Conservation (phyloP, 495 filamentous ascomycete species). For the Hypoxylon fragiforme region DNA sequence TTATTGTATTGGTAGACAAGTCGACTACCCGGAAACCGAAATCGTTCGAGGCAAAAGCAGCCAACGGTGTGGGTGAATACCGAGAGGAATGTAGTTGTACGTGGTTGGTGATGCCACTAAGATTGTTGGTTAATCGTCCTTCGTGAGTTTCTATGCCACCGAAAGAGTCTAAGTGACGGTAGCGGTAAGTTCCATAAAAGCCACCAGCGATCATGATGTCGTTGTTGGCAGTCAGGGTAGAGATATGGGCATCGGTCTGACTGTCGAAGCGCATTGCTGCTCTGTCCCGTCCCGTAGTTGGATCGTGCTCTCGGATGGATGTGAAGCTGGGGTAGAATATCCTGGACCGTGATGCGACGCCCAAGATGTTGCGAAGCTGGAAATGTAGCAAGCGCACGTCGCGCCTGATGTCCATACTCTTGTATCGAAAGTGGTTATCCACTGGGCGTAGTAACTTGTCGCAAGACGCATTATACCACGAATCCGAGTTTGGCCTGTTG, state of each 20-base stretch:
- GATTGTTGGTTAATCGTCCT: constrained; percentile 66
- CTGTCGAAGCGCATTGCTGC: constrained; percentile 65
- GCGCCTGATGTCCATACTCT: constrained; percentile 67
- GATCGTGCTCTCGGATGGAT: constrained; percentile 60
- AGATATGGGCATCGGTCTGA: constrained; percentile 59
- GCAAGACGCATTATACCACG: constrained; percentile 42
- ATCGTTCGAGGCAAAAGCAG: constrained; percentile 86
- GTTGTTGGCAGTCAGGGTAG: constrained; percentile 68
- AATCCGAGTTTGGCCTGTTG: constrained; percentile 46
- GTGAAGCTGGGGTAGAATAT: constrained; percentile 72
- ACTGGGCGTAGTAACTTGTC: constrained; percentile 44
- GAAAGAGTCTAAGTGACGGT: constrained; percentile 58
- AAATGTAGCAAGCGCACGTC: constrained; percentile 76
- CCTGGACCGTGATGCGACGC: constrained; percentile 70
- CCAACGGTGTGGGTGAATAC: constrained; percentile 61
- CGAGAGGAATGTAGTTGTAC: constrained; percentile 70
- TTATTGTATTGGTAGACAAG: constrained; percentile 66
- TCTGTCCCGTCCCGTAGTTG: constrained; percentile 48
- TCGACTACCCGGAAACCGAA: constrained; percentile 74
- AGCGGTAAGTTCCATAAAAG: constrained; percentile 79
- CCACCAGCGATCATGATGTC: constrained; percentile 77
- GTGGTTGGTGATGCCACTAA: constrained; percentile 86
- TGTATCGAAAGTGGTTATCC: constrained; percentile 69
- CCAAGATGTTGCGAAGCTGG: constrained; percentile 84
- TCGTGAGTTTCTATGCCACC: constrained; percentile 51